Evolutionary conservation across 108 stramenopile species (phyloP).

Genomic region (Fistulifera pelliculosa): DNA sequence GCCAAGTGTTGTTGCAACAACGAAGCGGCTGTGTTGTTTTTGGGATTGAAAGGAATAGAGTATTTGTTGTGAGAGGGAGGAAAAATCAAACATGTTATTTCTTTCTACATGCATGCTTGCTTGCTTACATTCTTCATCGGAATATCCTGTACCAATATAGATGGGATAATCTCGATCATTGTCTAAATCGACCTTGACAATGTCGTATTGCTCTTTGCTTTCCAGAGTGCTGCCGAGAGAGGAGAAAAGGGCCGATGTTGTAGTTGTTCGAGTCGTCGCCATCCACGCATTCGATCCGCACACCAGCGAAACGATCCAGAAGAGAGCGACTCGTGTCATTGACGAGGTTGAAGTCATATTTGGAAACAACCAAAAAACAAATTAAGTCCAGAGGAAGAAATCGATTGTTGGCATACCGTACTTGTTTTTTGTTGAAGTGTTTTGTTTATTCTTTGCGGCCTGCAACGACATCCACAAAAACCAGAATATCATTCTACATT

Average conservation of each 20-base stretch:
- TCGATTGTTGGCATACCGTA: no score
- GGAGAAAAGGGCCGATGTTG: background rate
- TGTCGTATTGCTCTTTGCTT: constrained; percentile 32
- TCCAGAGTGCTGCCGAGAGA: constrained; percentile 10
- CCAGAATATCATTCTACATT: no score
- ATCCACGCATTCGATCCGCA: no score
- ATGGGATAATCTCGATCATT: constrained; percentile 83
- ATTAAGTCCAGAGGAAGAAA: no score
- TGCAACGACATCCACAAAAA: no score
- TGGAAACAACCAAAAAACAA: no score
- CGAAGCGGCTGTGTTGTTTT: constrained; percentile 13
- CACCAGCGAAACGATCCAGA: no score
- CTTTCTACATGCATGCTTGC: constrained; percentile 2
- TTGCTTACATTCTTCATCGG: constrained; percentile 35
- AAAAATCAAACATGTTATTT: constrained; percentile 1
- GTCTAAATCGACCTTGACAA: constrained; percentile 67
- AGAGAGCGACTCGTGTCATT: no score
- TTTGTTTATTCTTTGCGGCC: no score
- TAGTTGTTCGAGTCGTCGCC: no score
- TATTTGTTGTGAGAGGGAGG: background rate
- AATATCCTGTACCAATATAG: constrained; percentile 72
- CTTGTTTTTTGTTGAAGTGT: no score
- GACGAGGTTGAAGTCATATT: no score
- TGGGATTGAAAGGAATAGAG: background rate
- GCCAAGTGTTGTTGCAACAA: constrained; percentile 28